Conservation (phyloP, 2,329 filamentous ascomycete genomes). For the Epichloe sylvatica region DNA sequence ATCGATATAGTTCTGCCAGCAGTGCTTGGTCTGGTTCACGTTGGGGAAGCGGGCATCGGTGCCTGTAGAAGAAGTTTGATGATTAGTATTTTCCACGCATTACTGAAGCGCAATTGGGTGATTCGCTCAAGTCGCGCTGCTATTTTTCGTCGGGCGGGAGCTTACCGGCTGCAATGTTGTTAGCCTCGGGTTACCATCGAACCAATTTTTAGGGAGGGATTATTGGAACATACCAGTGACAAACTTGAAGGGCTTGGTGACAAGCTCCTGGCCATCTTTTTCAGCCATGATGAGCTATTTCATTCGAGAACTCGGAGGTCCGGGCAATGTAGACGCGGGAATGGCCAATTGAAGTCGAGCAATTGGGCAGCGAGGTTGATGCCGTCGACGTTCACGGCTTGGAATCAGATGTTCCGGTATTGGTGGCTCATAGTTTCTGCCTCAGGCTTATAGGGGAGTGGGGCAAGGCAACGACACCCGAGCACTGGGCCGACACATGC, state of each 20-base stretch:
- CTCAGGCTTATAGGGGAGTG: conserved; percentile 26
- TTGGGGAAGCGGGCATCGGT: conserved; percentile 99
- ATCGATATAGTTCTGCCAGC: conserved; percentile 99
- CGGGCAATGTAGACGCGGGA: conserved; percentile 1
- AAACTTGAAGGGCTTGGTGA: conserved; percentile 99
- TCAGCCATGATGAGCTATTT: conserved; percentile 65
- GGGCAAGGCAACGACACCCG: conserved; percentile 20
- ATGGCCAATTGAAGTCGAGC: conserved; percentile 13
- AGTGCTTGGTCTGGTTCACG: conserved; percentile 98
- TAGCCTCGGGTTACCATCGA: conserved; percentile 27
- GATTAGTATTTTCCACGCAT: conserved; percentile 6
- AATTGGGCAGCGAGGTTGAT: conserved; percentile 9
- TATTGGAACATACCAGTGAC: conserved; percentile 69
- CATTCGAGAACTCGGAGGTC: conserved; percentile 15
- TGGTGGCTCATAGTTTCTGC: conserved; percentile 20
- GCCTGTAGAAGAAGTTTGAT: conserved; percentile 39
- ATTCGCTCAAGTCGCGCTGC: conserved; percentile 10
- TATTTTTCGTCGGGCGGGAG: conserved; percentile 9
- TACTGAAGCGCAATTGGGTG: conserved; percentile 16
- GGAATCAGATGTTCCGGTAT: conserved; percentile 29
- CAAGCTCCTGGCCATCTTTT: conserved; percentile 60
- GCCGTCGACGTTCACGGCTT: conserved; percentile 22
- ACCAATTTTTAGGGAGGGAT: conserved; percentile 24
- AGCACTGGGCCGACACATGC: conserved; percentile 19
- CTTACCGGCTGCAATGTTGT: conserved; percentile 32